Evolutionary conservation across 441 rosid genomes (phyloP).

Genomic region (Flueggea neowawraea): DNA sequence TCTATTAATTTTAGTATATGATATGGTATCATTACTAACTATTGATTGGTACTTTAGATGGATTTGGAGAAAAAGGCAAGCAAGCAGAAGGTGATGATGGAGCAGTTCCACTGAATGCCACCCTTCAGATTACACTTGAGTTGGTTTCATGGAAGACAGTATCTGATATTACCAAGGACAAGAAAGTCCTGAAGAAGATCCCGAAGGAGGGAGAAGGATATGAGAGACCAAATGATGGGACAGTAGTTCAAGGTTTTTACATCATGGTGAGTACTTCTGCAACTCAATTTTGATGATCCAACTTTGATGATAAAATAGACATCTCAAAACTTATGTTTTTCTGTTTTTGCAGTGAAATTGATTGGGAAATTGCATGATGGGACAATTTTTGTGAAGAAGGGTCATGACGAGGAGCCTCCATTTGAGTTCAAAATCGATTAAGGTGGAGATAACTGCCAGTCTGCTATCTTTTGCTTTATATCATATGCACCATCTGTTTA

Average conservation of each 20-base stretch:
- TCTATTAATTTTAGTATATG: too few species aligned
- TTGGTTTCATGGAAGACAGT: constrained; percentile 86
- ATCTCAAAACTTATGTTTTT: too few species aligned
- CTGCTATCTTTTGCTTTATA: too few species aligned
- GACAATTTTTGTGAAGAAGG: constrained; percentile 64
- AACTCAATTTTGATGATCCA: too few species aligned
- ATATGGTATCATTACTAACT: not conserved
- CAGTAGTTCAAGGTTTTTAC: constrained; percentile 29
- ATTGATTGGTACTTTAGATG: constrained; percentile 38
- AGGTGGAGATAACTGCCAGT: constrained; percentile 34
- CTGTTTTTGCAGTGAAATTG: constrained; percentile 51
- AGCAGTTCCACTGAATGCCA: constrained; percentile 74
- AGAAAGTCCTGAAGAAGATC: constrained; percentile 75
- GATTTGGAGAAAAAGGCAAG: constrained; percentile 88
- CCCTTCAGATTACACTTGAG: constrained; percentile 52
- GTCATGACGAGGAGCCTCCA: constrained; percentile 39
- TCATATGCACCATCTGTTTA: too few species aligned
- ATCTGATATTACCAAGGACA: constrained; percentile 69
- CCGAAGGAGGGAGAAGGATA: constrained; percentile 85
- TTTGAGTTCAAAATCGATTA: constrained; percentile 79
- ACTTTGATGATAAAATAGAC: too few species aligned
- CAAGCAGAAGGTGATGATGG: constrained; percentile 46
- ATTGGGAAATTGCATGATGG: constrained; percentile 78
- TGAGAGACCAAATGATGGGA: constrained; percentile 82
- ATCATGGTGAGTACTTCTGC: too few species aligned